Evolutionary conservation across 108 stramenopile genomes (phyloP).

Genomic region (Cylindrotheca closterium): DNA sequence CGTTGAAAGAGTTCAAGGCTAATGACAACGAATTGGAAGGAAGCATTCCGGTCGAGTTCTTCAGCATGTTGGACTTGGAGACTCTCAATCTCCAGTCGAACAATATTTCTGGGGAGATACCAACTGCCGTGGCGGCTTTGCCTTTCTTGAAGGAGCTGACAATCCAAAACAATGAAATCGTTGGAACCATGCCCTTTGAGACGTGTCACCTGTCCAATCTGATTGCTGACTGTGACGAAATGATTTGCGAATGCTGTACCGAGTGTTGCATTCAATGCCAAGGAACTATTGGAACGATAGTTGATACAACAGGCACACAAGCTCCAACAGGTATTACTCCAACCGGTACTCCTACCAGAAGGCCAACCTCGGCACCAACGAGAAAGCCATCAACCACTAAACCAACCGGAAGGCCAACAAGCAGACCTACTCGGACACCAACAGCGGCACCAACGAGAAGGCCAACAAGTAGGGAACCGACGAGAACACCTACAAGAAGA

Average conservation of each 20-base stretch:
- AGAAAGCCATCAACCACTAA: background rate
- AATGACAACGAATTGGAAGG: background rate
- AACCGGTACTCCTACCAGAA: background rate
- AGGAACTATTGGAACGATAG: constrained; percentile 3
- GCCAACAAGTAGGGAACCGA: background rate
- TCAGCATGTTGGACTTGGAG: background rate
- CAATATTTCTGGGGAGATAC: constrained; percentile 26
- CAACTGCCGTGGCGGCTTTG: constrained; percentile 13
- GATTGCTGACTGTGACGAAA: constrained; percentile 34
- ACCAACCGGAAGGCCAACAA: constrained; percentile 1
- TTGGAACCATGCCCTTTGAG: constrained; percentile 28
- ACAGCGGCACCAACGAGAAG: background rate
- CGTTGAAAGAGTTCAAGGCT: background rate
- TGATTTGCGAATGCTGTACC: constrained; percentile 29
- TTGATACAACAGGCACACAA: background rate
- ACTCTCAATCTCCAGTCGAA: constrained; percentile 23
- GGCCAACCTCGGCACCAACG: background rate
- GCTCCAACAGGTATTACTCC: background rate
- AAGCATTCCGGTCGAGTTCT: background rate
- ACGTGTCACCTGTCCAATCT: constrained; percentile 17
- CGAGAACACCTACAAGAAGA: background rate
- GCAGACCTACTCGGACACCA: background rate
- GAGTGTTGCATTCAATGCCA: constrained; percentile 16
- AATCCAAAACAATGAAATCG: constrained; percentile 16
- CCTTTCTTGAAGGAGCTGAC: constrained; percentile 7